These are phyloP conservation scores for Boletellus sp. DNA, from an alignment of 768 basidiomycete genomes.

Conservation along the genomic window DNA sequence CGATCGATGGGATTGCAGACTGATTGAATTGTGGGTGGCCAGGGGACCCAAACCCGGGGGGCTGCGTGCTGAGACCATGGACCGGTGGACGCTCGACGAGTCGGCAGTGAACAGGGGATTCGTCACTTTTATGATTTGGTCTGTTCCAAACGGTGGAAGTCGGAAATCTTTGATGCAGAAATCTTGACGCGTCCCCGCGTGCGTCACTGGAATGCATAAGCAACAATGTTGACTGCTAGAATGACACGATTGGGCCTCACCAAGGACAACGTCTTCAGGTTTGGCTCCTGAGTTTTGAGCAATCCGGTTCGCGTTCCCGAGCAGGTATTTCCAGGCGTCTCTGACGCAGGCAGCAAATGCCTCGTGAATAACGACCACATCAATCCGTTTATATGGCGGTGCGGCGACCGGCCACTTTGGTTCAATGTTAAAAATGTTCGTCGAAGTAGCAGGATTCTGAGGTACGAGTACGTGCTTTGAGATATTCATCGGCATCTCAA, in stretches of 20 bases:
- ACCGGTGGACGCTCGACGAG: constrained; percentile 11
- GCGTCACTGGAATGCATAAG: constrained; percentile 33
- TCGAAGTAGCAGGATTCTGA: not conserved
- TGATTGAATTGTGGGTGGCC: constrained; percentile 17
- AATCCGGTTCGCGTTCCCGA: constrained; percentile 31
- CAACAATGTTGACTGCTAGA: not conserved
- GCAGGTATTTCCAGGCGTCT: constrained; percentile 40
- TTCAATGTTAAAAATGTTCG: not conserved
- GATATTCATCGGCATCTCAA: constrained; percentile 29
- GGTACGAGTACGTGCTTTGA: constrained; percentile 29
- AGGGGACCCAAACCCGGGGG: constrained; percentile 12
- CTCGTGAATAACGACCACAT: constrained; percentile 39
- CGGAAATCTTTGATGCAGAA: constrained; percentile 38
- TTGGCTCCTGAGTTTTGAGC: constrained; percentile 32
- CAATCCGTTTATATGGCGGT: constrained; percentile 34
- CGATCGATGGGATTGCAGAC: constrained; percentile 34
- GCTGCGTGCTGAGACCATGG: constrained; percentile 12
- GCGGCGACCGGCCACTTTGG: constrained; percentile 45
- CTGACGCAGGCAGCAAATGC: constrained; percentile 22
- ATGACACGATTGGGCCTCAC: constrained; percentile 22
- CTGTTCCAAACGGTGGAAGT: constrained; percentile 15
- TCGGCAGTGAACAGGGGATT: constrained; percentile 6
- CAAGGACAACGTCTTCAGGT: constrained; percentile 41
- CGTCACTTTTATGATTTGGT: constrained; percentile 2
- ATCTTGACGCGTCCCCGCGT: constrained; percentile 38